A percentile compares a stretch with the other conserved stretches of the same genome.
Evolutionary conservation across 176 grass and related monocot species (phyloP).

Genomic region (Carex kokanica): DNA sequence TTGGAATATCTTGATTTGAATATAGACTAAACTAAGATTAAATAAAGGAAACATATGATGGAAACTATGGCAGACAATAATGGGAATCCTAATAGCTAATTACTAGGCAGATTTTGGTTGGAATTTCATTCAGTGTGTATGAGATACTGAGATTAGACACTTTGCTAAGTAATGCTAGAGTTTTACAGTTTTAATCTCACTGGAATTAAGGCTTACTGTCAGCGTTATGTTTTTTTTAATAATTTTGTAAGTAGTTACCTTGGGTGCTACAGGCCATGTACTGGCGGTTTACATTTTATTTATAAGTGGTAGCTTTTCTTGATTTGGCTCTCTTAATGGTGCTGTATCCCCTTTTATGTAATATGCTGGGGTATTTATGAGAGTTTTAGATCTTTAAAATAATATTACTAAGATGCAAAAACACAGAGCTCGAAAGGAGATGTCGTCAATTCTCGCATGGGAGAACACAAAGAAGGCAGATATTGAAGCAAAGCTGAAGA

Average conservation of each 20-base stretch:
- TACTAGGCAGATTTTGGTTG: neutral
- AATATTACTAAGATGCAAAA: neutral
- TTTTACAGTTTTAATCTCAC: neutral
- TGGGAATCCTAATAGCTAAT: neutral
- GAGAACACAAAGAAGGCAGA: slow-evolving; percentile 74
- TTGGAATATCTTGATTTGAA: neutral
- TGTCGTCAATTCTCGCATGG: slow-evolving; percentile 65
- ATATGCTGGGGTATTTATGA: neutral
- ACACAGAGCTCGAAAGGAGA: slow-evolving; percentile 60
- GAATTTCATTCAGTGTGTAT: neutral
- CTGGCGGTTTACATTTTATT: neutral
- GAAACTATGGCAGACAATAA: neutral
- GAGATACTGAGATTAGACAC: neutral
- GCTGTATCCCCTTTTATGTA: neutral
- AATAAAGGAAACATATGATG: neutral
- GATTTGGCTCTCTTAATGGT: neutral
- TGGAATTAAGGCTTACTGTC: neutral
- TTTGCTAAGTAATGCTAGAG: neutral
- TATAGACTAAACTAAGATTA: neutral
- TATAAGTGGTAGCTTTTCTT: neutral
- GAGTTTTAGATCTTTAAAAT: neutral
- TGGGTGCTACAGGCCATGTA: neutral
- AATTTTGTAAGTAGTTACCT: neutral
- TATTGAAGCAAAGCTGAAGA: slow-evolving; percentile 61
- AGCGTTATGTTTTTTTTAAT: neutral